These are phyloP conservation scores for Aegilops longissima DNA, from an alignment of 176 grass and related monocot genomes.

Conservation along the genomic window DNA sequence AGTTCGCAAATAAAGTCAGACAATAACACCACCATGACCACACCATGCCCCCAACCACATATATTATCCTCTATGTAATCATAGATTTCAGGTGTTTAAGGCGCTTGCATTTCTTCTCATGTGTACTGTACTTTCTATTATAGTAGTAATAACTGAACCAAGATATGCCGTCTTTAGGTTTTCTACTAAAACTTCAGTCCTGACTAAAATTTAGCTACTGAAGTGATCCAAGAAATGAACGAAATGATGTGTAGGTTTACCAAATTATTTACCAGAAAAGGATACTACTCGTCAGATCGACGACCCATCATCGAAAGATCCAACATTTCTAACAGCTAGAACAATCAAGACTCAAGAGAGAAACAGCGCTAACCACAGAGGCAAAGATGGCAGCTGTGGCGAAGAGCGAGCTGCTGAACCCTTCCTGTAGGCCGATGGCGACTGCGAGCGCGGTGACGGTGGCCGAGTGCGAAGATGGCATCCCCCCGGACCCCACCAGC, in stretches of 20 bases:
- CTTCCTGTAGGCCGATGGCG: slow-evolving; percentile 63
- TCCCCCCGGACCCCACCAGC: slow-evolving; percentile 76
- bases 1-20: background rate
- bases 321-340: background rate
- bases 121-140: background rate
- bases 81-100: background rate
- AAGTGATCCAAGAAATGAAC: background rate
- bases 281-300: background rate
- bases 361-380: slow-evolving; percentile 51
- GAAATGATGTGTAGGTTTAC: slow-evolving; percentile 14
- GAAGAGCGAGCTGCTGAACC: slow-evolving; percentile 65
- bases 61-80: background rate
- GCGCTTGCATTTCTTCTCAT: background rate
- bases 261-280: background rate
- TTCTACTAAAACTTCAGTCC: background rate
- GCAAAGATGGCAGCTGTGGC: slow-evolving; percentile 80
- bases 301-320: background rate
- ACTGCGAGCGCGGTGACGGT: slow-evolving; percentile 76
- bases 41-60: background rate
- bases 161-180: background rate
- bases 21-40: background rate
- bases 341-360: background rate
- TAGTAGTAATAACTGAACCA: background rate
- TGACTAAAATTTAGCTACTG: background rate
- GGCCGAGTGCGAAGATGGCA: slow-evolving; percentile 88